These are phyloP conservation scores for Hypoxylon rickii DNA, from an alignment of 495 filamentous ascomycete genomes.

Conservation along the genomic window DNA sequence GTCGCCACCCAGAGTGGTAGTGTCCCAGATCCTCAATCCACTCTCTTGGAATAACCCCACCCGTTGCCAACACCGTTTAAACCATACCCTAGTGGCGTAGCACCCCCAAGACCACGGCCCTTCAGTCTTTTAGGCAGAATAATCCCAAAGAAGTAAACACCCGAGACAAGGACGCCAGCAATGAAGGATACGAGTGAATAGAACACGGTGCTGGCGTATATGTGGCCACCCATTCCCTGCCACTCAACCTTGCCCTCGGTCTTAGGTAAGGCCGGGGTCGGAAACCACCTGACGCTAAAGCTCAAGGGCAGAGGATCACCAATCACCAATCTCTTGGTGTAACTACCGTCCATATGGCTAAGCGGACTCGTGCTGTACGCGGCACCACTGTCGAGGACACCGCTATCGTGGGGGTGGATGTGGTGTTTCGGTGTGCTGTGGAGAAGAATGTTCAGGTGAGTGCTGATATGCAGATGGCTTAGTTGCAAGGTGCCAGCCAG, in stretches of 20 bases:
- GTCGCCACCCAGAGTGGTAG: neutral
- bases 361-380: conserved; percentile 84
- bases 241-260: conserved; percentile 58
- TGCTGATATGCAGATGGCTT: conserved; percentile 88
- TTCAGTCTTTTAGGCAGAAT: conserved; percentile 61
- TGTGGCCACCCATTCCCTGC: conserved; percentile 67
- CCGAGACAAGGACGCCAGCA: conserved; percentile 57
- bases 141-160: conserved; percentile 66
- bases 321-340: conserved; percentile 71
- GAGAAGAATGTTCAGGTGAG: conserved; percentile 82
- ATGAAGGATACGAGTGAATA: conserved; percentile 64
- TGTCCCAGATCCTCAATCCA: conserved; percentile 35
- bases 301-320: conserved; percentile 81
- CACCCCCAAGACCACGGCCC: conserved; percentile 55
- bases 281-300: conserved; percentile 86
- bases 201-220: conserved; percentile 68
- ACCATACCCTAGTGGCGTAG: conserved; percentile 58
- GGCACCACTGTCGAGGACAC: conserved; percentile 78
- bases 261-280: conserved; percentile 67
- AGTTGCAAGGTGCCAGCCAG: conserved; percentile 86
- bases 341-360: conserved; percentile 57
- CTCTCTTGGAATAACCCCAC: conserved; percentile 58
- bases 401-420: conserved; percentile 61
- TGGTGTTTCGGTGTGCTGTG: conserved; percentile 69
- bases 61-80: conserved; percentile 55